These are phyloP conservation scores for Schwanniomyces vanrijiae DNA, from an alignment of 805 yeast species.

Conservation along the genomic window DNA sequence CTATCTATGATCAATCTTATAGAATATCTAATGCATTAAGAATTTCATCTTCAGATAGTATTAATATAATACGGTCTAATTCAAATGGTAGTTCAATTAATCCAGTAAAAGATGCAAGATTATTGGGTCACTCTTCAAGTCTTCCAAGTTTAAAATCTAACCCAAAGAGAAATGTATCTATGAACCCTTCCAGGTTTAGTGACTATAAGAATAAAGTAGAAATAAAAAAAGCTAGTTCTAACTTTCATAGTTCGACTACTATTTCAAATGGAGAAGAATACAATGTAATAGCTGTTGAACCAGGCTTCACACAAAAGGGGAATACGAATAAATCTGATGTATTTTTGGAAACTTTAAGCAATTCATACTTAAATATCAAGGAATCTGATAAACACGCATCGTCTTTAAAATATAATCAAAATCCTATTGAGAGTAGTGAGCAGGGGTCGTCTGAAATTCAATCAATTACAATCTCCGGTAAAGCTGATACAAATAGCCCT, in stretches of 20 bases:
- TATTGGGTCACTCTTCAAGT: constrained; percentile 26
- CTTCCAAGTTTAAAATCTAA: constrained; percentile 22
- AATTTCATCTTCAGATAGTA: constrained; percentile 23
- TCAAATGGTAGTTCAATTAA: constrained; percentile 3
- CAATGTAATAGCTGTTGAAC: not conserved
- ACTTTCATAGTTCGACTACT: not conserved
- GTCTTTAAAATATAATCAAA: not conserved
- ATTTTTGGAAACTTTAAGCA: not conserved
- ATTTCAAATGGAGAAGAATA: not conserved
- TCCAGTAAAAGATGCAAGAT: constrained; percentile 8
- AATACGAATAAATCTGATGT: not conserved
- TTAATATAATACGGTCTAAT: constrained; percentile 17
- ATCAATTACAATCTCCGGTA: not conserved
- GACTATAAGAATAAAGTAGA: constrained; percentile 2
- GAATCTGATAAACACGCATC: not conserved
- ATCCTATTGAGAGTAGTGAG: not conserved
- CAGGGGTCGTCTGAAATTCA: not conserved
- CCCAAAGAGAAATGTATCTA: constrained; percentile 1
- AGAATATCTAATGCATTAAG: constrained; percentile 46
- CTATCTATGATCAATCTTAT: constrained; percentile 45
- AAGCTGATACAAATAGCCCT: constrained; percentile 21
- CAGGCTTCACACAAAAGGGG: not conserved
- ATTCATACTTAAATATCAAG: not conserved
- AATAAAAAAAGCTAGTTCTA: not conserved
- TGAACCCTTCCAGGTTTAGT: constrained; percentile 4